These are phyloP conservation scores for Chrysosporium queenslandicum DNA, from an alignment of 2,329 filamentous ascomycete genomes.

Conservation along the genomic window DNA sequence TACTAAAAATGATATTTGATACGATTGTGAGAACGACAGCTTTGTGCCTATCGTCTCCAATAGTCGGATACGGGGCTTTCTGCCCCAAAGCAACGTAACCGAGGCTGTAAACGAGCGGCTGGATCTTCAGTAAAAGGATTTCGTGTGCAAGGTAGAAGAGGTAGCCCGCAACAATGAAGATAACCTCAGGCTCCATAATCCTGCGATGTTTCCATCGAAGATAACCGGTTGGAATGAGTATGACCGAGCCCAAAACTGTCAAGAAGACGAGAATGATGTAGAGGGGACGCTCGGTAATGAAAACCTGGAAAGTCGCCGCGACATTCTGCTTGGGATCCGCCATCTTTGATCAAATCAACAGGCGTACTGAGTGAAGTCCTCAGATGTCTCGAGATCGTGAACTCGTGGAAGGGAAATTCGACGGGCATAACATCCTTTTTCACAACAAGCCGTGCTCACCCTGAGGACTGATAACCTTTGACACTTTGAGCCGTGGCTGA, in stretches of 20 bases:
- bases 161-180: slow-evolving; percentile 10
- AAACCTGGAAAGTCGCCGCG: slow-evolving; percentile 2
- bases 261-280: slow-evolving; percentile 8
- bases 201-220: slow-evolving; percentile 10
- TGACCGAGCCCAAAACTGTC: slow-evolving; percentile 7
- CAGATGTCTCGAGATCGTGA: neutral
- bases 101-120: slow-evolving; percentile 8
- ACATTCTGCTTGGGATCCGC: neutral
- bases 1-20: slow-evolving; percentile 4
- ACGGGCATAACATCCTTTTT: neutral
- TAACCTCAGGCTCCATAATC: slow-evolving; percentile 5
- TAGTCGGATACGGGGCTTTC: neutral
- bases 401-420: neutral
- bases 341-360: neutral
- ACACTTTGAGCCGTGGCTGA: neutral
- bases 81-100: slow-evolving; percentile 1
- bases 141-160: slow-evolving; percentile 7
- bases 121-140: slow-evolving; percentile 2
- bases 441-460: neutral
- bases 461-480: neutral
- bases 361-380: neutral
- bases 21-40: slow-evolving; percentile 1
- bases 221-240: slow-evolving; percentile 11
- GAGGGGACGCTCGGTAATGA: slow-evolving; percentile 7
- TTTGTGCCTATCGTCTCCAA: neutral